Conservation (phyloP, 2,329 filamentous ascomycete species). For the Penicillium sp. region DNA sequence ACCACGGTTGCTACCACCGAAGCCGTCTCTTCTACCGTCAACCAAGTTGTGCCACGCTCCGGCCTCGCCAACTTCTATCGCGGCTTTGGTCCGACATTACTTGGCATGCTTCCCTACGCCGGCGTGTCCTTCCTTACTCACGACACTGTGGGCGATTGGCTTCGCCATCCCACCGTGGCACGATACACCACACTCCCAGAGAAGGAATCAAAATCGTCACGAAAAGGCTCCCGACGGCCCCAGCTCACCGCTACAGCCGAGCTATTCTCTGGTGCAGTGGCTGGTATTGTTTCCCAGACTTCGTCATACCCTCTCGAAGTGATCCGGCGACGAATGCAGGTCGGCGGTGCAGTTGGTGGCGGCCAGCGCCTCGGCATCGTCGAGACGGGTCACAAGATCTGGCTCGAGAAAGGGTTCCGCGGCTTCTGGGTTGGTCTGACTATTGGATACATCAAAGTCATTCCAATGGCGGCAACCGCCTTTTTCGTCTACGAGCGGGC, state of each 20-base stretch:
- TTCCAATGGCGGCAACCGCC: slow-evolving; percentile 78
- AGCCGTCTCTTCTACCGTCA: slow-evolving; percentile 40
- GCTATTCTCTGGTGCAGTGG: slow-evolving; percentile 76
- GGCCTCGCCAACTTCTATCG: slow-evolving; percentile 91
- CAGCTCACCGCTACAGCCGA: slow-evolving; percentile 82
- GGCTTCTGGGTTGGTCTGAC: slow-evolving; percentile 92
- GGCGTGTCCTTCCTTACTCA: slow-evolving; percentile 94
- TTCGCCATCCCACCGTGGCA: slow-evolving; percentile 67
- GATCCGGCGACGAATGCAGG: slow-evolving; percentile 89
- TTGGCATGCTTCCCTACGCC: slow-evolving; percentile 96
- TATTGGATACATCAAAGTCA: slow-evolving; percentile 91
- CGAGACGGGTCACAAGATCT: slow-evolving; percentile 75
- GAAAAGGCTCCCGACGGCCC: slow-evolving; percentile 58
- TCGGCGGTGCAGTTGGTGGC: slow-evolving; percentile 89
- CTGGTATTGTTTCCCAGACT: slow-evolving; percentile 86
- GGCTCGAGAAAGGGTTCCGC: slow-evolving; percentile 67
- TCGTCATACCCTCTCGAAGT: slow-evolving; percentile 92
- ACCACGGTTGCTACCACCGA: slow-evolving; percentile 42
- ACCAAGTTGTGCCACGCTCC: slow-evolving; percentile 57
- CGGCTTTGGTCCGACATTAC: slow-evolving; percentile 82
- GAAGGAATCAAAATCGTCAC: slow-evolving; percentile 44
- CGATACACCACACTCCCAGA: slow-evolving; percentile 71
- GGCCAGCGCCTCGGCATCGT: slow-evolving; percentile 72
- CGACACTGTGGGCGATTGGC: slow-evolving; percentile 80
- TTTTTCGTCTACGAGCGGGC: slow-evolving; percentile 67